Conservation (phyloP, 768 basidiomycete genomes). For the Cystoderma amianthinum region DNA sequence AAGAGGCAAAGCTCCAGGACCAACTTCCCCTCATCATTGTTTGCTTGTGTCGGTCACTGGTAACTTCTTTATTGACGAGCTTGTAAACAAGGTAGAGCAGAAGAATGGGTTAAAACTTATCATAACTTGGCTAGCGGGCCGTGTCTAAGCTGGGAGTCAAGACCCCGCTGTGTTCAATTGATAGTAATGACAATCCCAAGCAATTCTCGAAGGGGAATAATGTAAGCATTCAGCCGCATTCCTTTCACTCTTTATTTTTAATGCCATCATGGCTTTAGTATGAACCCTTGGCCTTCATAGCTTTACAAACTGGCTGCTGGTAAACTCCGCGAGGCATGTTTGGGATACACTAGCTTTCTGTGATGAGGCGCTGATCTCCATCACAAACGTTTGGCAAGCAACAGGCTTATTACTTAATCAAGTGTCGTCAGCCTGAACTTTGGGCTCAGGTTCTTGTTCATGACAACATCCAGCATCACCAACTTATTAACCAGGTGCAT, state of each 20-base stretch:
- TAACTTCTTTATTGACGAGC: conserved; percentile 95
- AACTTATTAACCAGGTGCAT: conserved; percentile 84
- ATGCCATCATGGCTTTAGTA: conserved; percentile 70
- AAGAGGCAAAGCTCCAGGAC: conserved; percentile 93
- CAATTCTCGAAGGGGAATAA: conserved; percentile 98
- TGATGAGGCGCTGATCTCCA: conserved; percentile 92
- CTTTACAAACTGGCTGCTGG: no score
- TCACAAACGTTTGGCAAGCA: conserved; percentile 99
- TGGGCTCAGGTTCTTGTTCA: conserved; percentile 92
- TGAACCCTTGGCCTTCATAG: conserved; percentile 90
- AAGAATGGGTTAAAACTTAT: conserved; percentile 95
- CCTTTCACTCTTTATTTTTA: not conserved
- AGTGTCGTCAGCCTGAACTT: conserved; percentile 89
- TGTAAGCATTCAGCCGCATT: conserved; percentile 35
- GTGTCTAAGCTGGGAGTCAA: conserved; percentile 89
- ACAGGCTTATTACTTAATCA: conserved; percentile 95
- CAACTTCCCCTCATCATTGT: conserved; percentile 99
- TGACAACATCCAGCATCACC: conserved; percentile 88
- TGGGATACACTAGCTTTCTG: conserved; percentile 98
- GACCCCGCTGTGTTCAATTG: conserved; percentile 96
- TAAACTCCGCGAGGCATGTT: conserved; percentile 98
- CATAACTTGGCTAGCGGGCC: conserved; percentile 93
- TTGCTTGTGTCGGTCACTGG: conserved; percentile 93
- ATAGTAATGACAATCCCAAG: conserved; percentile 98
- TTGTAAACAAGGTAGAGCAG: conserved; percentile 95